A percentile compares a stretch with the other conserved stretches of the same genome.
Evolutionary conservation across 441 rosid genomes (phyloP).

Genomic region (Syzygium malaccense): DNA sequence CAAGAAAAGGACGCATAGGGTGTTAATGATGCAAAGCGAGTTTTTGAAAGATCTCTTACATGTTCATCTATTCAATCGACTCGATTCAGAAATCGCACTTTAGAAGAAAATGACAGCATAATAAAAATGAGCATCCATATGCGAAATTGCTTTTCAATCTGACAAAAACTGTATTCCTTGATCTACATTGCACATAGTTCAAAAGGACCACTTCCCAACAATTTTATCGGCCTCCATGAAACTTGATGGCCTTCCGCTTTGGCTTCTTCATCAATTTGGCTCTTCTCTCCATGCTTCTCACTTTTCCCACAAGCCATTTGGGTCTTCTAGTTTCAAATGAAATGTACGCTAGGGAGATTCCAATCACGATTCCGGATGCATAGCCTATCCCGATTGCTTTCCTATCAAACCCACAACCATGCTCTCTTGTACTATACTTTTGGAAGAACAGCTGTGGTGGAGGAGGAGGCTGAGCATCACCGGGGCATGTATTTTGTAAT

Average conservation of each 20-base stretch:
- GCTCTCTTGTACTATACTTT: too few relatives aligned
- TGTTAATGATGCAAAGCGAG: background rate
- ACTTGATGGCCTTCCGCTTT: background rate
- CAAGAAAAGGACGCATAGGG: background rate
- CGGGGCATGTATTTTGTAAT: background rate
- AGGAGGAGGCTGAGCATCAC: background rate
- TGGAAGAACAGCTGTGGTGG: background rate
- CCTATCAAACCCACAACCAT: background rate
- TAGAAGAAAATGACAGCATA: background rate
- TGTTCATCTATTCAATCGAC: background rate
- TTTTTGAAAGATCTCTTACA: background rate
- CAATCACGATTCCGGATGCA: background rate
- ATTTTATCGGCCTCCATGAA: background rate
- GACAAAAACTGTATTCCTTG: background rate
- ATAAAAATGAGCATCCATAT: background rate
- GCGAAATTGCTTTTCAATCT: background rate
- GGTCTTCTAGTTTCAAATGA: background rate
- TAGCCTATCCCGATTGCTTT: background rate
- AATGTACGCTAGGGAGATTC: background rate
- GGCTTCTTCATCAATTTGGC: background rate
- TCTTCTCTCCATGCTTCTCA: background rate
- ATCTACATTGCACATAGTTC: background rate
- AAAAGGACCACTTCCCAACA: background rate
- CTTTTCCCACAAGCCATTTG: background rate
- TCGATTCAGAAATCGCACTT: rapidly evolving